Evolutionary conservation across 352 stramenopile genomes (phyloP), one percentile per base, ranked within the genome.

Genomic region (Phytophthora pini): DNA sequence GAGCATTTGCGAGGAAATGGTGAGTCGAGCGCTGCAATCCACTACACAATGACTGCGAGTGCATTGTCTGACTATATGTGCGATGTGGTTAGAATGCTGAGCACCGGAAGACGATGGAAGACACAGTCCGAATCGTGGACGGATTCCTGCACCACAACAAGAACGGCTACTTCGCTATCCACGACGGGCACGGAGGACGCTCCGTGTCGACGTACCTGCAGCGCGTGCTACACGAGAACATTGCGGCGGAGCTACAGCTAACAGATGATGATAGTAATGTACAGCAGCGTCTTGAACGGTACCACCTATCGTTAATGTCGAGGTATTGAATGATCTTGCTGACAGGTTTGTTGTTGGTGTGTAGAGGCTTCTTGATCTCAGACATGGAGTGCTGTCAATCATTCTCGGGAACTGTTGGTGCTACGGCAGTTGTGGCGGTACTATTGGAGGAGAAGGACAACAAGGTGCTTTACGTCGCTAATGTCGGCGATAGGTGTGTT

Each of bases 61-160:
- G 26, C 20, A 40, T 34, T 29, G 2, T 22, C 27, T 27, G 26
- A 67, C 41, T 31, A 8, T 59, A 13, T 32, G 5, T 11, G 6
- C 17, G 29, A 26, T 27, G 29, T 38, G 17, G 55, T 24, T 50
- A 95, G 87, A 95, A 95, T 59, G 83, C 83, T 3, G 65, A 77
- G 59, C 68, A 83, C 43, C 76, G 87, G 38, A 89, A 92, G 65
- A 93, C 84, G 22, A 95, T 95, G 87, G 87, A 95, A 57, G 87
- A 95, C 74, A 86, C 82, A 13, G 68, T 87, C 56, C 74, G 82
- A 20, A 82, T 93, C 26, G 80, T 93, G 12, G 87, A 95, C 56
- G 79, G 80, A 39, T 93, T 88, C 57, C 60, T 88, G 26, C 56
- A 74, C 11, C 63, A 79, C 44, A 65, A 64, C 6, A 57, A 75